Evolutionary conservation across 2,329 filamentous ascomycete genomes (phyloP), one percentile per base, ranked within the genome.

Genomic region (Colletotrichum kahawae): DNA sequence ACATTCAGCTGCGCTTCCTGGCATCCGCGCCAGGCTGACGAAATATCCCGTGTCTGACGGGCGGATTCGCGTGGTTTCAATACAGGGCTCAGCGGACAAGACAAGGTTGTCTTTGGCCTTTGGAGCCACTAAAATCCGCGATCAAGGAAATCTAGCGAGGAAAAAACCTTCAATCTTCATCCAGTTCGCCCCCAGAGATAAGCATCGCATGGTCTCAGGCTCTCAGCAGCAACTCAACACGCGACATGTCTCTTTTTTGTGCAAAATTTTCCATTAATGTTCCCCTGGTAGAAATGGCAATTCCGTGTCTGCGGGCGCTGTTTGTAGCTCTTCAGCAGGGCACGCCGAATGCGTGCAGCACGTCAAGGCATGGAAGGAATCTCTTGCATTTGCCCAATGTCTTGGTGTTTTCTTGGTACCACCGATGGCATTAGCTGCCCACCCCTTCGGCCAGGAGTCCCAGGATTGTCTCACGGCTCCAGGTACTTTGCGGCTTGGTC

Each of bases 401-500:
- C 73, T 75, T 75, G 73, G 72, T 74, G 73, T 75, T 75, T 75
- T 73, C 73, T 75, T 72, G 73, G 73, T 73, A 68, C 57, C 72
- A 68, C 73, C 27, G 56, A 67, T 72, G 31, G 24, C 24, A 27
- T 27, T 5, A 4, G 43, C 34, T 33, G 60, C 31, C 71, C 62
- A 36, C 16, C 62, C 10, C 10, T n/a, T 51, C 13, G 36, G 43
- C 62, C 24, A 31, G 51, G 21, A 18, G 51, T 27, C 29, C 18
- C 51, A 51, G n/a, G n/a, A 51, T 38, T n/a, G 36, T 24, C 29
- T 72, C 56, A 48, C 43, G 43, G 43, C 43, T 21, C 57, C 57
- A 48, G 56, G 69, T 67, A 68, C 73, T 31, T 70, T n/a, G n/a
- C 14, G 13, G 24, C 66, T 70, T 57, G 48, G n/a, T 59, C 21